Evolutionary conservation across 1,284 basidiomycete species (phyloP).

Genomic region (Heterobasidion parviporum): DNA sequence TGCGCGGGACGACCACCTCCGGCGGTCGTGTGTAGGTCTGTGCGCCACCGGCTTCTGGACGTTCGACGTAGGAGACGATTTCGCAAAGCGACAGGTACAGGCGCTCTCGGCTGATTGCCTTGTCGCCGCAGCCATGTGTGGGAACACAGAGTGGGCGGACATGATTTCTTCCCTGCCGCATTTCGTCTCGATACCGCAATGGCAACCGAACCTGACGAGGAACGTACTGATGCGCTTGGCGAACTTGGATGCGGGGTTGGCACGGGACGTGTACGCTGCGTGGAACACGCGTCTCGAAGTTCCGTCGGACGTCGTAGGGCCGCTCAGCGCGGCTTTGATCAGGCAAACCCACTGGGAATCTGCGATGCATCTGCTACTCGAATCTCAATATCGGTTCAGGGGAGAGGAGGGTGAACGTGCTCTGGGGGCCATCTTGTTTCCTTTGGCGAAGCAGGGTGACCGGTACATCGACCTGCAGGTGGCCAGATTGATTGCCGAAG

Average conservation of each 20-base stretch:
- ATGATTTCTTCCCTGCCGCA: conserved; percentile 9
- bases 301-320: conserved; percentile 5
- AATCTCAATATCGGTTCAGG: conserved; percentile 1
- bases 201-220: conserved; percentile 9
- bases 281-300: conserved; percentile 8
- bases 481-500: conserved; percentile 20
- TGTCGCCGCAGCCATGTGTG: conserved; percentile 7
- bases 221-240: conserved; percentile 7
- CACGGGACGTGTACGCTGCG: conserved; percentile 4
- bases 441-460: conserved; percentile 6
- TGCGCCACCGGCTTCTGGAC: conserved; percentile 11
- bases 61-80: conserved; percentile 13
- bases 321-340: conserved; percentile 4
- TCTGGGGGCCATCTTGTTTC: conserved; percentile 6
- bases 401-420: neutral
- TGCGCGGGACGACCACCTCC: conserved; percentile 27
- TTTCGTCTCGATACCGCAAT: conserved; percentile 9
- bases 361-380: conserved; percentile 6
- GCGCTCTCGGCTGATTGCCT: conserved; percentile 11
- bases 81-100: conserved; percentile 11
- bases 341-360: conserved; percentile 7
- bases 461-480: conserved; percentile 19
- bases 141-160: conserved; percentile 9
- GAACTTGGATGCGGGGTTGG: conserved; percentile 7
- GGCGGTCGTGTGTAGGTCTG: conserved; percentile 18